Evolutionary conservation across 106 monocot species (phyloP).

Genomic region (Dendrobium catenatum): DNA sequence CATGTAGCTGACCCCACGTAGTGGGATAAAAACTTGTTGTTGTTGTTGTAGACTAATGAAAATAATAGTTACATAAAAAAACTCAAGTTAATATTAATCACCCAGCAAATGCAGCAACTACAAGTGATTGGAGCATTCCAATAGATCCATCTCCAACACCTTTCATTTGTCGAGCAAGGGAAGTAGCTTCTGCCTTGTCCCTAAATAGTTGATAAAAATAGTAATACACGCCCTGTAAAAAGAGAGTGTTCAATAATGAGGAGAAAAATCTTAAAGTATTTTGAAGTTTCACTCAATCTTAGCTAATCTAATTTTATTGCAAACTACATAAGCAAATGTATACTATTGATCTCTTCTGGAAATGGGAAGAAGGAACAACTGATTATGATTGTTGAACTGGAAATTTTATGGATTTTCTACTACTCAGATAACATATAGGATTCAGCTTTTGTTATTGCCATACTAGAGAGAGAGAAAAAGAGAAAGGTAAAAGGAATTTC

Average conservation of each 20-base stretch:
- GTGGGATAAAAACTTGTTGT: too few relatives aligned
- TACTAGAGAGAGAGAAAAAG: background rate
- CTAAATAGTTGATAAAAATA: slow-evolving; percentile 98
- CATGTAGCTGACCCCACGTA: too few relatives aligned
- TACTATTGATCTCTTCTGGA: background rate
- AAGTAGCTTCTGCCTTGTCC: slow-evolving; percentile 65
- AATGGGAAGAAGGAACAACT: background rate
- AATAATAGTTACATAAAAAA: slow-evolving; percentile 4
- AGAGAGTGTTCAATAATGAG: slow-evolving; percentile 8
- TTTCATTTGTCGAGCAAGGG: slow-evolving; percentile 50
- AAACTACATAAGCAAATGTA: background rate
- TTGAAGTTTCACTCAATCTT: background rate
- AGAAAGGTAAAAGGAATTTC: too few relatives aligned
- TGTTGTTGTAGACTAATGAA: background rate
- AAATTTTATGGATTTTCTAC: background rate
- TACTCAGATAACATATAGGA: background rate
- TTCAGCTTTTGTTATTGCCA: background rate
- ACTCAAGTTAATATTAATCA: slow-evolving; percentile 18
- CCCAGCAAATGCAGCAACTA: slow-evolving; percentile 85
- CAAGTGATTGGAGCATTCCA: slow-evolving; percentile 82
- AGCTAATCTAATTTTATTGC: background rate
- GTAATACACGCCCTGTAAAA: slow-evolving; percentile 86
- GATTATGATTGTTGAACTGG: background rate
- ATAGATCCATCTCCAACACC: slow-evolving; percentile 93
- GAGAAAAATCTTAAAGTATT: background rate